Conservation (phyloP, 2,329 filamentous ascomycete genomes). For the Neopestalotiopsis rosae region DNA sequence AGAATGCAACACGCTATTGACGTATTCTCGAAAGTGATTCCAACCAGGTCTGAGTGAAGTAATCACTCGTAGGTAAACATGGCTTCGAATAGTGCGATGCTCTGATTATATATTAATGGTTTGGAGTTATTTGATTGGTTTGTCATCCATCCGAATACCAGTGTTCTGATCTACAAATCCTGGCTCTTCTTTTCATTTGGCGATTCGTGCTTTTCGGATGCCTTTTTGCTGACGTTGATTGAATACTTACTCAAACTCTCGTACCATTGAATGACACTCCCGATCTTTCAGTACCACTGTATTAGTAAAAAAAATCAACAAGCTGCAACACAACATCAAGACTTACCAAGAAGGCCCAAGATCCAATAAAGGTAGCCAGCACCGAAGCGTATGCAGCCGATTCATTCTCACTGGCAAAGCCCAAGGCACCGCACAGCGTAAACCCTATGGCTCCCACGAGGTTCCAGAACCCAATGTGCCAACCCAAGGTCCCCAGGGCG, state of each 20-base stretch:
- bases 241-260: conserved; percentile 53
- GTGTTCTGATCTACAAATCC: neutral
- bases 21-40: too few species aligned
- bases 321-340: neutral
- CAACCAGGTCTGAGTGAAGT: too few species aligned
- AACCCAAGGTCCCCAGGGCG: conserved; percentile 61
- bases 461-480: conserved; percentile 73
- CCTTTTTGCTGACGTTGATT: conserved; percentile 29
- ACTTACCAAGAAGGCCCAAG: conserved; percentile 52
- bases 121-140: too few species aligned
- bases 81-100: too few species aligned
- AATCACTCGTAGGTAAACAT: too few species aligned
- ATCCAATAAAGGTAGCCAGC: conserved; percentile 55
- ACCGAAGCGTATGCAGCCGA: conserved; percentile 50
- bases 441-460: conserved; percentile 68
- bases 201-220: neutral
- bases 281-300: conserved; percentile 35
- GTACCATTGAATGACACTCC: conserved; percentile 53
- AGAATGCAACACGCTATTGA: too few species aligned
- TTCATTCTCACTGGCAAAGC: conserved; percentile 48
- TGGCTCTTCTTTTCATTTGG: neutral
- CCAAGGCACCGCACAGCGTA: conserved; percentile 63
- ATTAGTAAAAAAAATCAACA: neutral
- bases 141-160: too few species aligned
- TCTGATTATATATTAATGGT: too few species aligned